Evolutionary conservation across 768 basidiomycete species (phyloP).

Genomic region (Tulasnella sp.): DNA sequence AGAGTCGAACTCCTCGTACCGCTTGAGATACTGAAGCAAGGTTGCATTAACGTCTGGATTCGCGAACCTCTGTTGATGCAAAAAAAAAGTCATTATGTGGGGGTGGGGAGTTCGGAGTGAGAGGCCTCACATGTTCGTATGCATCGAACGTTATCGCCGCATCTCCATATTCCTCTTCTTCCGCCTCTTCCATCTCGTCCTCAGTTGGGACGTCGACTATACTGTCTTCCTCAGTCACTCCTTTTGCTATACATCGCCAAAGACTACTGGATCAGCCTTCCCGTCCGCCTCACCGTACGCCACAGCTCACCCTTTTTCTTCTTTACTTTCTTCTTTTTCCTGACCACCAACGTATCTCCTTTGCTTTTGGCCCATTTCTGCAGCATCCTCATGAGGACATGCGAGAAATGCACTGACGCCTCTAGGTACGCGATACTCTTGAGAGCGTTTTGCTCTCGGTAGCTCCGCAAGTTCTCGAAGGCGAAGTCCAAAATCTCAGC

Average conservation of each 20-base stretch:
- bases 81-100: neutral
- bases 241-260: constrained; percentile 14
- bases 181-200: constrained; percentile 46
- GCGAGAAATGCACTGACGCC: constrained; percentile 73
- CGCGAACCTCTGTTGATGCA: constrained; percentile 67
- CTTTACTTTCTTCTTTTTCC: constrained; percentile 50
- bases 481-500: constrained; percentile 89
- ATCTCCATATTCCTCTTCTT: constrained; percentile 64
- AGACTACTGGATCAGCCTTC: neutral
- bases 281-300: too few species aligned
- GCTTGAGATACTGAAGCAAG: constrained; percentile 68
- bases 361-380: constrained; percentile 77
- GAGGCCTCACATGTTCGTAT: constrained; percentile 67
- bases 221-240: constrained; percentile 39
- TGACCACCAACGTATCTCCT: constrained; percentile 66
- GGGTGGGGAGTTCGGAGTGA: constrained; percentile 10
- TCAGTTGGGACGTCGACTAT: constrained; percentile 65
- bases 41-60: constrained; percentile 78
- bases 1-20: constrained; percentile 71
- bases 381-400: constrained; percentile 79
- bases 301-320: constrained; percentile 31
- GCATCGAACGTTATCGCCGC: constrained; percentile 87
- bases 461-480: constrained; percentile 63
- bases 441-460: constrained; percentile 44
- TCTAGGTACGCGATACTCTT: constrained; percentile 70